Conservation (phyloP, 169 alveolate genomes). For the Neospora caninum region DNA sequence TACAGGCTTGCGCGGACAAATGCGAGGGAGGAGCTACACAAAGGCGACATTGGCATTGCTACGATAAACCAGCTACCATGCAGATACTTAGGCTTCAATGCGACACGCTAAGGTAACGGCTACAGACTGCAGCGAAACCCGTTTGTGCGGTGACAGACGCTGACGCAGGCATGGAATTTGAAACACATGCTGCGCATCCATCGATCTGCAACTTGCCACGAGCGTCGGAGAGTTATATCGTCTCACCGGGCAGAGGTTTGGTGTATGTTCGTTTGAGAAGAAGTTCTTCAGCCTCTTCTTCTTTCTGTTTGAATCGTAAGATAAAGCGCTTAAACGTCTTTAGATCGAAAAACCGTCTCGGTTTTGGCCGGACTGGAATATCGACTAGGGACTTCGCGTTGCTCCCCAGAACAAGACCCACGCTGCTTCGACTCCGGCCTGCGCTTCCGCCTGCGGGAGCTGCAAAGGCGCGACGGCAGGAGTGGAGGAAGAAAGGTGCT, state of each 20-base stretch:
- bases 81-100: too few relatives aligned
- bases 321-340: slow-evolving; percentile 44
- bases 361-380: slow-evolving; percentile 48
- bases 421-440: slow-evolving; percentile 32
- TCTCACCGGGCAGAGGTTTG: slow-evolving; percentile 61
- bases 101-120: too few relatives aligned
- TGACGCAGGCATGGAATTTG: too few relatives aligned
- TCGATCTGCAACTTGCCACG: too few relatives aligned
- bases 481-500: background rate
- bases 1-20: too few relatives aligned
- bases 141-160: too few relatives aligned
- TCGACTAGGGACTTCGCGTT: slow-evolving; percentile 18
- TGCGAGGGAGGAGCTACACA: too few relatives aligned
- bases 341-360: slow-evolving; percentile 52
- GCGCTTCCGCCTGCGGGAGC: slow-evolving; percentile 43
- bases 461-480: background rate
- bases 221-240: background rate
- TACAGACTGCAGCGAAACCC: too few relatives aligned
- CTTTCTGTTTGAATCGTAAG: slow-evolving; percentile 66
- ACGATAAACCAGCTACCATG: too few relatives aligned
- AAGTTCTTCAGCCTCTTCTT: slow-evolving; percentile 18
- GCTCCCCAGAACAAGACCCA: slow-evolving; percentile 31
- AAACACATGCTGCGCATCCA: too few relatives aligned
- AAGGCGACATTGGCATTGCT: too few relatives aligned
- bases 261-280: slow-evolving; percentile 41